Evolutionary conservation across 139 green algal species (phyloP).

Genomic region (Axilococcus clingmanii): DNA sequence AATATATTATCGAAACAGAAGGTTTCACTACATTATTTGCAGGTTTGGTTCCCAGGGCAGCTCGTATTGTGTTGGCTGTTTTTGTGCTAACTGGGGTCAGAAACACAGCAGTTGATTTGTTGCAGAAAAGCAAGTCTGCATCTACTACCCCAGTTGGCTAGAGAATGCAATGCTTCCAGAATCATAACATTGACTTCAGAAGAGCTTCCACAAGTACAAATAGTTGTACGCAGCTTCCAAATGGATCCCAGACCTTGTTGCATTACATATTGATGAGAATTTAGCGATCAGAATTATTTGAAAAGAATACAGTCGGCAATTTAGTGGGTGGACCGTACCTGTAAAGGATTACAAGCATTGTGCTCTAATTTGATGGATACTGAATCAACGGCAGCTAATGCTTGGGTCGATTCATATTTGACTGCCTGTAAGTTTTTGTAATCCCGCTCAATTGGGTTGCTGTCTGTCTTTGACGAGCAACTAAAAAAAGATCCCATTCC

Average conservation of each 20-base stretch:
- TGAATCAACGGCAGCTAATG: slow-evolving; percentile 33
- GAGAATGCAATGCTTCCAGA: no score
- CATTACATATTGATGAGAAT: no score
- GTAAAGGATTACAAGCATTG: no score
- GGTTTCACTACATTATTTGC: slow-evolving; percentile 14
- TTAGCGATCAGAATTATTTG: no score
- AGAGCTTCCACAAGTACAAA: no score
- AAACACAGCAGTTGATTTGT: slow-evolving; percentile 4
- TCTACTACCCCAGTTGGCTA: no score
- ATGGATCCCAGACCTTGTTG: no score
- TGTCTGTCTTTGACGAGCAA: no score
- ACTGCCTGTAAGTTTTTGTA: slow-evolving; percentile 46
- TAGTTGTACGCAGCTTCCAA: no score
- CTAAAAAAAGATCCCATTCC: neutral
- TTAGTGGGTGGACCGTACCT: neutral
- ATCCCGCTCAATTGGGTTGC: neutral
- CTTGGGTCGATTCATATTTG: slow-evolving; percentile 73
- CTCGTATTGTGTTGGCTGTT: slow-evolving; percentile 19
- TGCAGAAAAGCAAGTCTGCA: no score
- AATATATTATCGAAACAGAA: slow-evolving; percentile 13
- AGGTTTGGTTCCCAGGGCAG: slow-evolving; percentile 13
- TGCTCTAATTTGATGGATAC: neutral
- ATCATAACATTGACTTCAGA: no score
- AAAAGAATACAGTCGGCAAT: no score
- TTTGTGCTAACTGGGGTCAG: slow-evolving; percentile 23